Percentiles rank a stretch among this genome's conserved stretches.
phyloP scores from a whole-genome alignment of 2,329 filamentous ascomycete species.

The Cordyceps tenuipes region DNA sequence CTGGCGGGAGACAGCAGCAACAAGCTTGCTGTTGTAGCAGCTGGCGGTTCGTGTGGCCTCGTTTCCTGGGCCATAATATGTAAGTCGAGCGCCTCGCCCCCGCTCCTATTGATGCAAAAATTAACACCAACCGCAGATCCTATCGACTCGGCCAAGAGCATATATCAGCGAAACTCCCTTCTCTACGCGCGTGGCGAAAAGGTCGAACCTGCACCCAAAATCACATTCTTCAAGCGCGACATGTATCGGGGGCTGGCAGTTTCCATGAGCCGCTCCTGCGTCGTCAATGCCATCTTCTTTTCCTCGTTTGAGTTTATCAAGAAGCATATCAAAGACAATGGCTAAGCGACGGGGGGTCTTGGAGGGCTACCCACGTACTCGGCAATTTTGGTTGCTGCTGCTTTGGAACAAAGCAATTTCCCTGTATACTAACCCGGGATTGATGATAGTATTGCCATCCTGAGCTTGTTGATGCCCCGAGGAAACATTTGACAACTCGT shows the following conservation, averaged over 20 bases:
- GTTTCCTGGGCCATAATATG: slow-evolving; percentile 74
- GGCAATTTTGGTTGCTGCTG: not conserved
- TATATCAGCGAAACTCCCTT: slow-evolving; percentile 75
- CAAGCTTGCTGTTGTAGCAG: slow-evolving; percentile 67
- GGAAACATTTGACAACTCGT: not conserved
- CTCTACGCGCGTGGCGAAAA: slow-evolving; percentile 57
- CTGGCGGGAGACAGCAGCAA: slow-evolving; percentile 67
- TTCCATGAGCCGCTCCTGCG: slow-evolving; percentile 72
- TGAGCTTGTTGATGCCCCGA: not conserved
- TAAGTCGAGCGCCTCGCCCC: slow-evolving; percentile 32
- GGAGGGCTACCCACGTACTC: not conserved
- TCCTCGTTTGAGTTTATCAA: slow-evolving; percentile 80
- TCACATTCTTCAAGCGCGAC: slow-evolving; percentile 66
- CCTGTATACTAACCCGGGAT: not conserved
- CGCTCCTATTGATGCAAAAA: not conserved
- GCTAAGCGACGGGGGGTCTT: not conserved
- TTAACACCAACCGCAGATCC: slow-evolving; percentile 37
- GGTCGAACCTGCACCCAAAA: slow-evolving; percentile 59
- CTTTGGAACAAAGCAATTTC: not conserved
- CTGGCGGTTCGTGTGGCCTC: slow-evolving; percentile 73
- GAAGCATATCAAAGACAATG: slow-evolving; percentile 49
- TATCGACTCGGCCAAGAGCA: slow-evolving; percentile 76
- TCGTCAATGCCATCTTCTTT: slow-evolving; percentile 86
- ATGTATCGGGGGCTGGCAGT: slow-evolving; percentile 81
- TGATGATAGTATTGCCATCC: not conserved